These are phyloP conservation scores for Colletotrichum ledebouriae DNA, from an alignment of 2,329 filamentous ascomycete genomes.

Conservation along the genomic window DNA sequence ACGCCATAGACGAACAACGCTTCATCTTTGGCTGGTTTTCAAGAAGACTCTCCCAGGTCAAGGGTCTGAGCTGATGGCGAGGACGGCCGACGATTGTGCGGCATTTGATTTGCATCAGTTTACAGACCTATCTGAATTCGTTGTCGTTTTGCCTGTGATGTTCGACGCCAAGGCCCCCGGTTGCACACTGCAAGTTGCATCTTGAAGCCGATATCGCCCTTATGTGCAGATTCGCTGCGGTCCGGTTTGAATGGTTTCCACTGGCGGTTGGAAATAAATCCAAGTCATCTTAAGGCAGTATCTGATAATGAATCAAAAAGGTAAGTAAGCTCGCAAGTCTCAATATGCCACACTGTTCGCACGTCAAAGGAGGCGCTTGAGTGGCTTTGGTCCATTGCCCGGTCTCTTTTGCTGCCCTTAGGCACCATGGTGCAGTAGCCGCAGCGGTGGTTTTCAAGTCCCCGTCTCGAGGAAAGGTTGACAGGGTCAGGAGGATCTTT, in stretches of 20 bases:
- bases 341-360: conserved; percentile 27
- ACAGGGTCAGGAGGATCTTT: conserved; percentile 16
- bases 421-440: conserved; percentile 10
- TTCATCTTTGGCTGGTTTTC: not conserved
- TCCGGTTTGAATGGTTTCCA: too few species aligned
- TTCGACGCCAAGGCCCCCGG: too few species aligned
- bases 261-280: not conserved
- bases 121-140: too few species aligned
- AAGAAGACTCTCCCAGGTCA: not conserved
- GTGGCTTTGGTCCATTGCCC: conserved; percentile 8
- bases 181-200: too few species aligned
- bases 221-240: too few species aligned
- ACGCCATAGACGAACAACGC: conserved; percentile 12
- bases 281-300: conserved; percentile 3
- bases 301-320: not conserved
- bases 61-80: too few species aligned
- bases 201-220: too few species aligned
- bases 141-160: too few species aligned
- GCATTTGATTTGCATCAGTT: too few species aligned
- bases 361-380: conserved; percentile 29
- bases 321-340: not conserved
- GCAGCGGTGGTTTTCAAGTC: conserved; percentile 8
- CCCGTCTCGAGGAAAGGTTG: conserved; percentile 11
- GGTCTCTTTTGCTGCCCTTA: conserved; percentile 6
- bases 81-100: too few species aligned